Conservation (phyloP, 2,329 filamentous ascomycete species). For the Dothiorella sarmentorum region DNA sequence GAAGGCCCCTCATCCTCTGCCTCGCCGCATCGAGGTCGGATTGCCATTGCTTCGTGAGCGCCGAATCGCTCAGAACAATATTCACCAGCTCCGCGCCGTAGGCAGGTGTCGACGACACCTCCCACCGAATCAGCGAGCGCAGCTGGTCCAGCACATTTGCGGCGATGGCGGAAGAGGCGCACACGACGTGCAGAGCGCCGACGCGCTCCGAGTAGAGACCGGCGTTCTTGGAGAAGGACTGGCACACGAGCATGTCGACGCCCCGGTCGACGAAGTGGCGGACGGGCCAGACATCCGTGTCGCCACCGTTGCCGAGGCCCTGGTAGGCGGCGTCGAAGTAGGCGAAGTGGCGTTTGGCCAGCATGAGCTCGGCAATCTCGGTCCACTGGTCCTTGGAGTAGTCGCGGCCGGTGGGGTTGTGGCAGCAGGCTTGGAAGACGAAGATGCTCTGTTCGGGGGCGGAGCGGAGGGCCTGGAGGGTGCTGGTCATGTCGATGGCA, state of each 20-base stretch:
- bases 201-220: slow-evolving; percentile 37
- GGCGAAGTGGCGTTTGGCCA: slow-evolving; percentile 29
- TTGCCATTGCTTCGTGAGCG: slow-evolving; percentile 29
- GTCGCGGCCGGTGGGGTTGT: slow-evolving; percentile 41
- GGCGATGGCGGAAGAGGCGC: neutral
- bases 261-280: slow-evolving; percentile 26
- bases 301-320: slow-evolving; percentile 36
- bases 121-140: slow-evolving; percentile 24
- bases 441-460: slow-evolving; percentile 30
- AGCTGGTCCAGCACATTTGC: neutral
- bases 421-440: slow-evolving; percentile 35
- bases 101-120: slow-evolving; percentile 28
- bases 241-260: slow-evolving; percentile 27
- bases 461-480: neutral
- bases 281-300: slow-evolving; percentile 35
- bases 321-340: slow-evolving; percentile 41
- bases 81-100: slow-evolving; percentile 32
- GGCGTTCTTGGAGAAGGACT: slow-evolving; percentile 39
- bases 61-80: slow-evolving; percentile 25
- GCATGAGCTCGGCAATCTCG: slow-evolving; percentile 28
- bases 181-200: slow-evolving; percentile 27
- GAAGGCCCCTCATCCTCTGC: slow-evolving; percentile 31
- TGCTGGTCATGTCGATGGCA: neutral
- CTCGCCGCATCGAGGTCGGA: slow-evolving; percentile 35
- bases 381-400: slow-evolving; percentile 34